Percentiles rank a stretch among this genome's conserved stretches.
phyloP scores from a whole-genome alignment of 331 rosid species.

The Rosa hybrid region DNA sequence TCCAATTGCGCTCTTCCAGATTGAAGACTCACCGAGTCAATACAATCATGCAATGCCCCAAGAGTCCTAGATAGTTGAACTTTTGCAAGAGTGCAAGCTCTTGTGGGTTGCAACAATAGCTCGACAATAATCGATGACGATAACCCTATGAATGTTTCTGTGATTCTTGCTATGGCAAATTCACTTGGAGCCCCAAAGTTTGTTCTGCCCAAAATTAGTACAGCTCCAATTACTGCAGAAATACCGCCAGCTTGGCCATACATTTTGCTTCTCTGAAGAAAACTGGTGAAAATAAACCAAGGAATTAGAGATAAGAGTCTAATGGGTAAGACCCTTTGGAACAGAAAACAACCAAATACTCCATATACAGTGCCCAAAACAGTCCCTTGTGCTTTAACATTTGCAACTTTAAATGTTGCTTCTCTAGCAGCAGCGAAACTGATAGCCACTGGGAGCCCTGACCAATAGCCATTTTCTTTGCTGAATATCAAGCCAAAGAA shows the following conservation, averaged over 20 bases:
- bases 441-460: slow-evolving; percentile 68
- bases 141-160: slow-evolving; percentile 73
- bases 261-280: slow-evolving; percentile 64
- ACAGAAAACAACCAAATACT: slow-evolving; percentile 61
- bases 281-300: slow-evolving; percentile 71
- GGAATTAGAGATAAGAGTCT: slow-evolving; percentile 69
- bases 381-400: slow-evolving; percentile 71
- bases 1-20: slow-evolving; percentile 24
- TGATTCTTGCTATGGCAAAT: slow-evolving; percentile 58
- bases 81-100: slow-evolving; percentile 59
- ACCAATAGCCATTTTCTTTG: slow-evolving; percentile 40
- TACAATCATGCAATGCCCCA: slow-evolving; percentile 38
- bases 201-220: slow-evolving; percentile 58
- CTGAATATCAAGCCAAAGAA: slow-evolving; percentile 43
- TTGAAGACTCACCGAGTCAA: slow-evolving; percentile 37
- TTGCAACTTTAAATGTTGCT: slow-evolving; percentile 59
- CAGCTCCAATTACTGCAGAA: slow-evolving; percentile 72
- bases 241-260: slow-evolving; percentile 79
- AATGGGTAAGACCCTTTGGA: slow-evolving; percentile 35
- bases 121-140: slow-evolving; percentile 53
- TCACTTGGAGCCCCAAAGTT: slow-evolving; percentile 67
- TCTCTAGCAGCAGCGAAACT: slow-evolving; percentile 56
- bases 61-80: slow-evolving; percentile 44
- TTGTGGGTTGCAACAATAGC: slow-evolving; percentile 52
- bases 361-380: slow-evolving; percentile 75